Evolutionary conservation across 495 filamentous ascomycete genomes (phyloP).

Genomic region (Podospora comata): DNA sequence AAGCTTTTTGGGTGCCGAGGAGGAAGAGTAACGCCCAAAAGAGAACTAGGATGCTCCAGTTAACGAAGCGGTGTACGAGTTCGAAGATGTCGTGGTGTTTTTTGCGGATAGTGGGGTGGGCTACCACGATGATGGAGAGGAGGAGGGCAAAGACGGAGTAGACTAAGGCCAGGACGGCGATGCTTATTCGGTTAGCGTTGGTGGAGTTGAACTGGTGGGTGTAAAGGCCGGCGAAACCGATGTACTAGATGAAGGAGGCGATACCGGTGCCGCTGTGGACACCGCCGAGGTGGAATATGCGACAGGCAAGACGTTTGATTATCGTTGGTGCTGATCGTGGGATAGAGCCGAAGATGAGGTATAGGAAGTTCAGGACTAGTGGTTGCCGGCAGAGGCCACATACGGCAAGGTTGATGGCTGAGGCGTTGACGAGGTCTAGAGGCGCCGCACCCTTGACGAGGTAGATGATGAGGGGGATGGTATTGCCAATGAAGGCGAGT

Average conservation of each 20-base stretch:
- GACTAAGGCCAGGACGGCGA: slow-evolving; percentile 30
- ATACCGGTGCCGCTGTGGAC: slow-evolving; percentile 70
- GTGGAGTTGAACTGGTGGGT: slow-evolving; percentile 42
- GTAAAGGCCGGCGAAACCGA: slow-evolving; percentile 45
- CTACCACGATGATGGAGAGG: slow-evolving; percentile 41
- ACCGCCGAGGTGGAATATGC: slow-evolving; percentile 74
- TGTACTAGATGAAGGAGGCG: slow-evolving; percentile 67
- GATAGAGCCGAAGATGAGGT: slow-evolving; percentile 51
- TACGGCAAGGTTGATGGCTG: slow-evolving; percentile 46
- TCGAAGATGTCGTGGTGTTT: slow-evolving; percentile 62
- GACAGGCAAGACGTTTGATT: slow-evolving; percentile 62
- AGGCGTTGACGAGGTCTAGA: slow-evolving; percentile 36
- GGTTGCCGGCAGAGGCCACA: slow-evolving; percentile 65
- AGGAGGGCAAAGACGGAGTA: slow-evolving; percentile 42
- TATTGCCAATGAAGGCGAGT: slow-evolving; percentile 33
- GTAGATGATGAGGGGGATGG: slow-evolving; percentile 32
- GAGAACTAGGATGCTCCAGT: slow-evolving; percentile 59
- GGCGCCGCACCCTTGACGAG: slow-evolving; percentile 23
- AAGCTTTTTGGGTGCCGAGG: slow-evolving; percentile 32
- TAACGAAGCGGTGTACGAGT: slow-evolving; percentile 60
- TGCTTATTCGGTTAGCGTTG: not conserved
- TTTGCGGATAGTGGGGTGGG: slow-evolving; percentile 52
- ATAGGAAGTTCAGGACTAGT: slow-evolving; percentile 68
- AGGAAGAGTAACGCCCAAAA: slow-evolving; percentile 63
- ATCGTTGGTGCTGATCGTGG: slow-evolving; percentile 61